These are phyloP conservation scores for Ustilago shanxiensis DNA, from an alignment of 1,284 basidiomycete genomes.

Conservation along the genomic window DNA sequence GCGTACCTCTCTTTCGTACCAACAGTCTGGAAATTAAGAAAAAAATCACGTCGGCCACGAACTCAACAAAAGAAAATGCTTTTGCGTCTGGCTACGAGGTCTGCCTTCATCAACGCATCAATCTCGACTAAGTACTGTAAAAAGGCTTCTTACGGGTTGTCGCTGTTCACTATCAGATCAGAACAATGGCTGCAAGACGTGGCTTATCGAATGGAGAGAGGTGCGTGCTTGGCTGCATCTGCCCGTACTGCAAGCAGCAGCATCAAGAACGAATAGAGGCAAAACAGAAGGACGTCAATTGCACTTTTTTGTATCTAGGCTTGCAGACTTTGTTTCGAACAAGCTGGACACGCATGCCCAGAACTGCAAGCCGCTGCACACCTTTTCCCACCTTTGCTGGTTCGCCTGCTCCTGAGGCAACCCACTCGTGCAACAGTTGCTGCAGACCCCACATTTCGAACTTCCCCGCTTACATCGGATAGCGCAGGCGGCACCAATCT, in stretches of 20 bases:
- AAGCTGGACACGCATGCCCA: constrained; percentile 14
- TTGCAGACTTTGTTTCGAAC: not conserved
- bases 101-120: not conserved
- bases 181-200: not conserved
- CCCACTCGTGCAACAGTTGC: not conserved
- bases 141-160: too few relatives aligned
- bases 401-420: not conserved
- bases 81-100: not conserved
- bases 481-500: constrained; percentile 4
- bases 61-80: not conserved
- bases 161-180: constrained; percentile 1
- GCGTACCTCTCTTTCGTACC: not conserved
- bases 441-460: constrained; percentile 23
- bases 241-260: not conserved
- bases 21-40: not conserved
- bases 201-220: not conserved
- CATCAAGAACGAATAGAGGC: not conserved
- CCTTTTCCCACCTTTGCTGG: not conserved
- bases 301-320: not conserved
- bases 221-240: not conserved
- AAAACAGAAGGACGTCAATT: not conserved
- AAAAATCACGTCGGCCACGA: too few relatives aligned
- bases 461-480: constrained; percentile 16
- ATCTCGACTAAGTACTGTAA: not conserved
- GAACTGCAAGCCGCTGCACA: constrained; percentile 3